Percentiles rank a stretch among this genome's conserved stretches.
These are phyloP conservation scores for Elongisporangium prolatum DNA, from an alignment of 352 stramenopile genomes.

Conservation along the genomic window DNA sequence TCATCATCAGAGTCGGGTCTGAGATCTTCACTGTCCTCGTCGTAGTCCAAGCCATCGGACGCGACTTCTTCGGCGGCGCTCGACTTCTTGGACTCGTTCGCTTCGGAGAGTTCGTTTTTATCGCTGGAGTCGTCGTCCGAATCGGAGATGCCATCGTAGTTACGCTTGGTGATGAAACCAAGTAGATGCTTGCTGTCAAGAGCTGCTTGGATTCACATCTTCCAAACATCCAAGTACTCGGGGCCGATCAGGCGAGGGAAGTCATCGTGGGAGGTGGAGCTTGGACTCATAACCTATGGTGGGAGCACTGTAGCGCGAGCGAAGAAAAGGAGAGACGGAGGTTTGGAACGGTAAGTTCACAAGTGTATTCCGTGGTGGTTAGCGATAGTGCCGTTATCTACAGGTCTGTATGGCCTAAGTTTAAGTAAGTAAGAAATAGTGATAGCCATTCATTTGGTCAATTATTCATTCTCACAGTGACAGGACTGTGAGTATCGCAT, in stretches of 20 bases:
- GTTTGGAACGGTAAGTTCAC: no score
- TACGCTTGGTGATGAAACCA: slow-evolving; percentile 8
- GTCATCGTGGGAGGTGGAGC: slow-evolving; percentile 10
- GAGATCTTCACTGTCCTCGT: slow-evolving; percentile 5
- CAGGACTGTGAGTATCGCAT: no score
- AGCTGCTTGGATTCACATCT: slow-evolving; percentile 1
- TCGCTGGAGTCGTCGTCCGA: not conserved
- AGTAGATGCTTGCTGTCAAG: slow-evolving; percentile 13
- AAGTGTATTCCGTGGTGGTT: no score
- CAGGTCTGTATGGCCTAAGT: no score
- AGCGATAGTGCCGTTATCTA: no score
- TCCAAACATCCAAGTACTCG: slow-evolving; percentile 12
- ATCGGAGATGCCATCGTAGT: slow-evolving; percentile 8
- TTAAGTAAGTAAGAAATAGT: not conserved
- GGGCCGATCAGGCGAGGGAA: slow-evolving; percentile 9
- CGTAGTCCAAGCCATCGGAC: slow-evolving; percentile 5
- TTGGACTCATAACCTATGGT: slow-evolving; percentile 16
- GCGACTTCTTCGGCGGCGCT: not conserved
- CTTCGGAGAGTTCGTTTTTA: slow-evolving; percentile 1
- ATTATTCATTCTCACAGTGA: no score
- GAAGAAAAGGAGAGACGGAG: no score
- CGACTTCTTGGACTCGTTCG: not conserved
- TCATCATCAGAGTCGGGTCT: slow-evolving; percentile 2
- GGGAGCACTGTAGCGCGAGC: not conserved
- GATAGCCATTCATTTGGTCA: no score